A percentile compares a stretch with the other conserved stretches of the same genome.
phyloP scores from a whole-genome alignment of 208 protist genomes.

The Leishmania martiniquensis region DNA sequence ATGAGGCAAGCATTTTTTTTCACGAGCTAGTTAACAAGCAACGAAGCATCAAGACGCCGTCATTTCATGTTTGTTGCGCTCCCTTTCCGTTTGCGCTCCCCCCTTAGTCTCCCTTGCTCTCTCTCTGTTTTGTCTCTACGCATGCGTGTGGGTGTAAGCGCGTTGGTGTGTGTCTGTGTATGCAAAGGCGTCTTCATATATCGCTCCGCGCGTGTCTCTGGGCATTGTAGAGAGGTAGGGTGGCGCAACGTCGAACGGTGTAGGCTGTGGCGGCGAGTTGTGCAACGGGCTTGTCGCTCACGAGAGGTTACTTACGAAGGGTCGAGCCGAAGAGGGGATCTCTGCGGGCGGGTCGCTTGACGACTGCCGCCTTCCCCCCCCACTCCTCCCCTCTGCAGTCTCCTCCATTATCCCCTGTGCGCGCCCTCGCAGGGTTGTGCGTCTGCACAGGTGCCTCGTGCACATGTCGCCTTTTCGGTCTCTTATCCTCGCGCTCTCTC shows the following conservation, averaged over 20 bases:
- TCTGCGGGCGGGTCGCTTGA: background rate
- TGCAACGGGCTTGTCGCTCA: too few species aligned
- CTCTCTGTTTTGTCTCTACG: background rate
- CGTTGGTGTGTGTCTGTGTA: background rate
- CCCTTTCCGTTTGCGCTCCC: background rate
- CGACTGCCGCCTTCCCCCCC: too few species aligned
- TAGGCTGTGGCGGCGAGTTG: background rate
- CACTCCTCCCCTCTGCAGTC: too few species aligned
- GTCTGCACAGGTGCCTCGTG: background rate
- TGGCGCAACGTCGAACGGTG: background rate
- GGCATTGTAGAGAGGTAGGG: background rate
- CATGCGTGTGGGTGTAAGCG: too few species aligned
- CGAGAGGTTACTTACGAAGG: background rate
- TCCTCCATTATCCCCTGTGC: background rate
- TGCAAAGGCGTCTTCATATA: background rate
- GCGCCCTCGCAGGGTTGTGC: background rate
- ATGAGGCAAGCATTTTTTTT: too few species aligned
- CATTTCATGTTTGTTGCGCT: background rate
- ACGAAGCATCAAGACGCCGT: background rate
- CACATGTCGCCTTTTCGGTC: background rate
- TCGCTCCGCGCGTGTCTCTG: slow-evolving; percentile 8
- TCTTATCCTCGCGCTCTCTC: background rate
- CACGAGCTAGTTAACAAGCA: too few species aligned
- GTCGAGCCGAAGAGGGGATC: background rate
- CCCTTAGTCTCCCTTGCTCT: background rate